These are phyloP conservation scores for Lindgomyces ingoldianus DNA, from an alignment of 495 filamentous ascomycete genomes.

Conservation along the genomic window DNA sequence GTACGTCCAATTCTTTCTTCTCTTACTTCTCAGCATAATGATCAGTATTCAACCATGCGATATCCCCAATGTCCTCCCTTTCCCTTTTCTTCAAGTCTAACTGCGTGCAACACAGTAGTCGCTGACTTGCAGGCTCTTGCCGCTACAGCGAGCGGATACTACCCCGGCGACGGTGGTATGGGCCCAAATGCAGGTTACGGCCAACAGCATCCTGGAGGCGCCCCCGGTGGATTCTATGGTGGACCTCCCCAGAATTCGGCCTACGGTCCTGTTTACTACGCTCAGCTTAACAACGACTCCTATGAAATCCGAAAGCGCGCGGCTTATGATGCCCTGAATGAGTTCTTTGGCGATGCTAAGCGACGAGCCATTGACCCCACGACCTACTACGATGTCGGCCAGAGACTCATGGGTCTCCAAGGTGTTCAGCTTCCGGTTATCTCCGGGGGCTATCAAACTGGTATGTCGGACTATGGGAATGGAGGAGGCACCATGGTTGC, in stretches of 20 bases:
- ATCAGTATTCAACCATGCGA: background rate
- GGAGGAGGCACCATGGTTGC: conserved; percentile 33
- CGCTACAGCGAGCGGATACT: conserved; percentile 47
- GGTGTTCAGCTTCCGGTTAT: conserved; percentile 68
- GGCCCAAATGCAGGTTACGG: conserved; percentile 32
- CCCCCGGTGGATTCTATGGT: conserved; percentile 57
- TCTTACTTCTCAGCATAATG: conserved; percentile 1
- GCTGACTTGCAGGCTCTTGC: conserved; percentile 55
- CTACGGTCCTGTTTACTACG: conserved; percentile 75
- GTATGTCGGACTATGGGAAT: conserved; percentile 32
- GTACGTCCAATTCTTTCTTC: conserved; percentile 52
- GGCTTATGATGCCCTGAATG: conserved; percentile 82
- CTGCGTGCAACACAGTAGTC: conserved; percentile 39
- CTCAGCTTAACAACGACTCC: conserved; percentile 52
- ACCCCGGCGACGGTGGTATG: conserved; percentile 38
- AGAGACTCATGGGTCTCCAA: conserved; percentile 74
- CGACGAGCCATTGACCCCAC: conserved; percentile 81
- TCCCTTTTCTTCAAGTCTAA: conserved; percentile 38
- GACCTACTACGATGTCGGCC: conserved; percentile 79
- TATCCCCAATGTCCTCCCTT: conserved; percentile 27
- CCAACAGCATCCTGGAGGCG: conserved; percentile 35
- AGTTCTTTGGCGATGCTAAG: conserved; percentile 91
- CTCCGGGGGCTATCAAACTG: conserved; percentile 1
- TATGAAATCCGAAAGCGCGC: conserved; percentile 76
- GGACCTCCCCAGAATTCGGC: conserved; percentile 54